phyloP scores from a whole-genome alignment of 1,284 basidiomycete species.

The Sporisorium iseilematis-ciliati region DNA sequence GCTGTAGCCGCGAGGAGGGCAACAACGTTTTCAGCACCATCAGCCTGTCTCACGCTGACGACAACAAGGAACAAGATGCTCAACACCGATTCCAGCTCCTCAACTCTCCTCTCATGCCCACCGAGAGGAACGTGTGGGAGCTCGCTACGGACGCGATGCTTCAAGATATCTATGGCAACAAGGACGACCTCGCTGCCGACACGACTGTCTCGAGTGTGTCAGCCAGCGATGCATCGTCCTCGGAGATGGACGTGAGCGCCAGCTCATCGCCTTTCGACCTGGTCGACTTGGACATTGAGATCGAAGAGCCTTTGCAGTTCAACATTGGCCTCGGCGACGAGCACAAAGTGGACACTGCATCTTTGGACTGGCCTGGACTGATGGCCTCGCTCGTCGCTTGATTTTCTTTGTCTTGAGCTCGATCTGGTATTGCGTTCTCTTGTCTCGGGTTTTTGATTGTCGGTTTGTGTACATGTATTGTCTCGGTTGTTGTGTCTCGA shows the following conservation, averaged over 20 bases:
- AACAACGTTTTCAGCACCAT: conserved; percentile 33
- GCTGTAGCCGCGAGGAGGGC: conserved; percentile 3
- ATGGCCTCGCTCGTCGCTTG: conserved; percentile 35
- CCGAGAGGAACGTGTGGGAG: conserved; percentile 43
- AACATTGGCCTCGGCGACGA: conserved; percentile 28
- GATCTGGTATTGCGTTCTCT: conserved; percentile 19
- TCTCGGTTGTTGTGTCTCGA: conserved; percentile 1
- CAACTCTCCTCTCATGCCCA: conserved; percentile 39
- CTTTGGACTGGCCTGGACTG: conserved; percentile 39
- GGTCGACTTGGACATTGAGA: conserved; percentile 52
- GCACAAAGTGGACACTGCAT: conserved; percentile 12
- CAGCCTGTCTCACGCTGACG: conserved; percentile 22
- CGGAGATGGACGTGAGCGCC: conserved; percentile 23
- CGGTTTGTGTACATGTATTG: conserved; percentile 20
- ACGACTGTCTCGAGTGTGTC: conserved; percentile 12
- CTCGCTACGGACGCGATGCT: conserved; percentile 51
- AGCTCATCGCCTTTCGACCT: conserved; percentile 51
- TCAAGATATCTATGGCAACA: conserved; percentile 37
- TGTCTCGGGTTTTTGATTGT: background rate
- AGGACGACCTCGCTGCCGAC: conserved; percentile 11
- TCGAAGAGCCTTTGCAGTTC: conserved; percentile 49
- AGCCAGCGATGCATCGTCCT: conserved; percentile 13
- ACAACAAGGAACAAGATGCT: conserved; percentile 22
- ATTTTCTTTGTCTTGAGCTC: background rate
- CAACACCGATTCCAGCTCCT: conserved; percentile 37